Base-by-base conservation (phyloP, 345 rosid species). In the Punica granatum region DNA sequence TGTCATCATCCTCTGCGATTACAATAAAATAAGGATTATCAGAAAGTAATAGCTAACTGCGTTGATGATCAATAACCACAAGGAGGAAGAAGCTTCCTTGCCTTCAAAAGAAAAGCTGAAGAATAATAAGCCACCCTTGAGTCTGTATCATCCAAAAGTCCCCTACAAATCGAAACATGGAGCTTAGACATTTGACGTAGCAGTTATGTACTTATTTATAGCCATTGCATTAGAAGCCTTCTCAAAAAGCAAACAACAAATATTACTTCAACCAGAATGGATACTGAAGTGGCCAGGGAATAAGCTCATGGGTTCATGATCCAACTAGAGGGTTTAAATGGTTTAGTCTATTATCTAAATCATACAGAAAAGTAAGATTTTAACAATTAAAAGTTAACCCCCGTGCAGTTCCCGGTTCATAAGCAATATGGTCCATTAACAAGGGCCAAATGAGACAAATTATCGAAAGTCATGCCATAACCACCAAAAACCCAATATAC, bases 71-170 rank as follows among this genome's bases (percentile, higher is more conserved):
- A 11, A 36, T 1, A 63, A 21, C 19, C 66, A 36, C 12, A 2
- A 31, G 54, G 26, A 69, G n/a, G n/a, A 31, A 58, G 67, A 63
- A 53, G 59, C 43, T 64, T 76, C 74, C 84, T 84, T 84, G 79
- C 99, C 96, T 94, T 91, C 53, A 94, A 78, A 74, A 94, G 96
- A 81, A 94, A 91, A 53, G 99, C 92, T 13, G 99, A 89, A 77
- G 98, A 84, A 79, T 89, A 89, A 86, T 91, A 94, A 31, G 99
- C 97, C 51, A 94, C 93, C 80, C 99, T 89, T 41, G 99, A 89
- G 79, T 94, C 99, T 32, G 89, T 89, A 73, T 94, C 99, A 83
- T 91, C 97, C 69, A 94, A 76, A 78, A 89, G 97, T 78, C 74
- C 88, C 91, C 99, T 94, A 90, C 74, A 58, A 75, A 76, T 70